Evolutionary conservation across 371 early-diverging fungal species (phyloP).

Genomic region (Rhizoclosmatium hyalinum): DNA sequence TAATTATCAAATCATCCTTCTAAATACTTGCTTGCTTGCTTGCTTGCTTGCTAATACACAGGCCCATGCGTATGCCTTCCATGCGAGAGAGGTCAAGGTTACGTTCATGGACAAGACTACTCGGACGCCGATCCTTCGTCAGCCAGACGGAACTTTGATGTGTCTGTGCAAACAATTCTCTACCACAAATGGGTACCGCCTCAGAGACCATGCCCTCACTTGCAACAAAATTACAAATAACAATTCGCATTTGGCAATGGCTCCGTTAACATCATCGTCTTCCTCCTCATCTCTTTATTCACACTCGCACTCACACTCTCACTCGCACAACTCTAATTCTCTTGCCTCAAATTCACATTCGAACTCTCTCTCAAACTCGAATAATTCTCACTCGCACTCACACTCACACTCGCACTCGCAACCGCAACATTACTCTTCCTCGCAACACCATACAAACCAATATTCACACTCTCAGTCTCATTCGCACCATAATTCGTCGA

Average conservation of each 20-base stretch:
- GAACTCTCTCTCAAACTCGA: too few relatives aligned
- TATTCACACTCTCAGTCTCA: too few relatives aligned
- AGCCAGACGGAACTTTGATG: background rate
- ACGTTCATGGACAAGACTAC: background rate
- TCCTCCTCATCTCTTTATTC: background rate
- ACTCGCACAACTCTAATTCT: too few relatives aligned
- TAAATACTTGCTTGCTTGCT: too few relatives aligned
- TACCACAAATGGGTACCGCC: background rate
- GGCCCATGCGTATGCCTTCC: background rate
- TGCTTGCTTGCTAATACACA: too few relatives aligned
- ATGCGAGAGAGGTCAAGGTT: background rate
- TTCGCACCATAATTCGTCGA: background rate
- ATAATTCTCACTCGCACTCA: too few relatives aligned
- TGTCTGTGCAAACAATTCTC: background rate
- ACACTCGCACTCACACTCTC: too few relatives aligned
- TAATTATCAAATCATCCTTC: too few relatives aligned
- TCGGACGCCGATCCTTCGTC: background rate
- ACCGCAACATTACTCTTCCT: too few relatives aligned
- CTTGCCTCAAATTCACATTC: too few relatives aligned
- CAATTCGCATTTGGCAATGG: background rate
- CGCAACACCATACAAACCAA: too few relatives aligned
- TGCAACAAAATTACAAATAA: background rate
- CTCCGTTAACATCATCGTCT: background rate
- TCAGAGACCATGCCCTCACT: background rate
- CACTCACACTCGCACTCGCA: too few relatives aligned